phyloP scores from a whole-genome alignment of 2,329 filamentous ascomycete genomes.

The Phialophora chinensis region DNA sequence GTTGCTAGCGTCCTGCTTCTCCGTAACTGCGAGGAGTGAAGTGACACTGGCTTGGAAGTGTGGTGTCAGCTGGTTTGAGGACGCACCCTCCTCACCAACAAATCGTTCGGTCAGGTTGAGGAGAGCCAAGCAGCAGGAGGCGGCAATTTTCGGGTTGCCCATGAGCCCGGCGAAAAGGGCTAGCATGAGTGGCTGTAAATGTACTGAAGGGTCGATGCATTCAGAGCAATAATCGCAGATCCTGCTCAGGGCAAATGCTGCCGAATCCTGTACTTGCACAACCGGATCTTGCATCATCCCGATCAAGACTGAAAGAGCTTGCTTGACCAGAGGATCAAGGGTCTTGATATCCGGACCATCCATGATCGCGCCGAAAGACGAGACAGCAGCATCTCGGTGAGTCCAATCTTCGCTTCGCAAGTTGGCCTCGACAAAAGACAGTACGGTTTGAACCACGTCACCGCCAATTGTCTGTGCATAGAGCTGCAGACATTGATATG shows the following conservation, averaged over 20 bases:
- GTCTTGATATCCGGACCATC: conserved; percentile 94
- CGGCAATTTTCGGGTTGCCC: conserved; percentile 93
- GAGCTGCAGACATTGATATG: conserved; percentile 94
- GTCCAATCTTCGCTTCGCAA: conserved; percentile 93
- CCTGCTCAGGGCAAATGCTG: conserved; percentile 91
- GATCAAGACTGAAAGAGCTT: conserved; percentile 89
- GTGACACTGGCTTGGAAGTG: conserved; percentile 93
- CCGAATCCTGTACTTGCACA: conserved; percentile 92
- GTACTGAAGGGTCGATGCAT: conserved; percentile 81
- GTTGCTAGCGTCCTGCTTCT: conserved; percentile 74
- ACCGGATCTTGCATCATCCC: conserved; percentile 89
- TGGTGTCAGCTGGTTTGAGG: conserved; percentile 80
- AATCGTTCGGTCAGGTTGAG: conserved; percentile 99
- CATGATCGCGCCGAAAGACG: conserved; percentile 98
- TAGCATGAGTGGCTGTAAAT: conserved; percentile 83
- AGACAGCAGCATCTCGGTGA: conserved; percentile 90
- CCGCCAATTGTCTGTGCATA: conserved; percentile 90
- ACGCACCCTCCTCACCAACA: conserved; percentile 78
- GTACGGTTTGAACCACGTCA: conserved; percentile 82
- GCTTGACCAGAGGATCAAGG: conserved; percentile 91
- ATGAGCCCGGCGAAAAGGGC: conserved; percentile 89
- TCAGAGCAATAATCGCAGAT: conserved; percentile 94
- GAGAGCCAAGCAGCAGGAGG: conserved; percentile 97
- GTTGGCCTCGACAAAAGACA: conserved; percentile 90
- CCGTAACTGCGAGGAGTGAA: conserved; percentile 83